These are phyloP conservation scores for Cotoneaster glaucophyllus DNA, from an alignment of 306 rosid species.

Conservation along the genomic window DNA sequence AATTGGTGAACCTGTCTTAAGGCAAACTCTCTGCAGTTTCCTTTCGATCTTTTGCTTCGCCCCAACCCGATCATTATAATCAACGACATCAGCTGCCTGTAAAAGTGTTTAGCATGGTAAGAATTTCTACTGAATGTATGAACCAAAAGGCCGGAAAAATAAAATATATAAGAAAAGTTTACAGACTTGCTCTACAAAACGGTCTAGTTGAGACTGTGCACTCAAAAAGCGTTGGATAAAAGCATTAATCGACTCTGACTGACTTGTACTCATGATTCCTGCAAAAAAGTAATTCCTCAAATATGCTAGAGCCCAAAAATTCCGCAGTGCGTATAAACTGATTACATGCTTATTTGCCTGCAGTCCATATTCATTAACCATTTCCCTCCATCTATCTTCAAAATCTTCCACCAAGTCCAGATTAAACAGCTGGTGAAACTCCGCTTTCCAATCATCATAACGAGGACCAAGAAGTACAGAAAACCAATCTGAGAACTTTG, in stretches of 20 bases:
- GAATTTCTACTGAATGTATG: not conserved
- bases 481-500: constrained; percentile 85
- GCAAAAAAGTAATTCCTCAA: constrained; percentile 74
- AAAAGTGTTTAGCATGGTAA: not conserved
- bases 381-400: constrained; percentile 71
- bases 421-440: constrained; percentile 69
- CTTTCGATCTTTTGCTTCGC: constrained; percentile 65
- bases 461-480: constrained; percentile 58
- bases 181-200: constrained; percentile 56
- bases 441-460: constrained; percentile 77
- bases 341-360: constrained; percentile 60
- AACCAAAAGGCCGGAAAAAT: not conserved
- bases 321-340: constrained; percentile 63
- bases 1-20: constrained; percentile 80
- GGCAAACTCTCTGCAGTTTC: constrained; percentile 61
- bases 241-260: constrained; percentile 50
- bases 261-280: constrained; percentile 55
- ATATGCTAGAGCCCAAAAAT: constrained; percentile 78
- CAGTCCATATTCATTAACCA: constrained; percentile 66
- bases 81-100: constrained; percentile 61
- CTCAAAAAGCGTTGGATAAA: constrained; percentile 73
- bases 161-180: constrained; percentile 15
- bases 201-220: constrained; percentile 60
- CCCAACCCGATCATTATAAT: constrained; percentile 61
- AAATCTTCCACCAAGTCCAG: constrained; percentile 59